Evolutionary conservation across 129 eudicot species (phyloP), one percentile per base, ranked within the genome.

Genomic region (Pulicaria dysenterica): DNA sequence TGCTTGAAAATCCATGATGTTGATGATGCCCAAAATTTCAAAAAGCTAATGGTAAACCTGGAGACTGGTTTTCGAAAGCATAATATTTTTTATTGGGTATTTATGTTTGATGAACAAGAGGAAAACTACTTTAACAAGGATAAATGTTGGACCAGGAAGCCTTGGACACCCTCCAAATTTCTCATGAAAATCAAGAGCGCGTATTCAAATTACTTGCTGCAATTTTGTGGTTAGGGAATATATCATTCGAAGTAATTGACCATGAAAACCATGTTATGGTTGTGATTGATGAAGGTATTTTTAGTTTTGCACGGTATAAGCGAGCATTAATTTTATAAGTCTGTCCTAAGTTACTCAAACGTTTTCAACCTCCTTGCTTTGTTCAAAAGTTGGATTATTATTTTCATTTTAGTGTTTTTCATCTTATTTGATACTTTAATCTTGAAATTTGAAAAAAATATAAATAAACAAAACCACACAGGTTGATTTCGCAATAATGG

Each of bases 151-250:
- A 64, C 50, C 89, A 95, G 99, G 91, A 81, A 80, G 96, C 94
- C 78, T 60, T 95, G 55, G 74, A 77, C 49, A 45, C 68, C 15
- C 74, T 91, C 58, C 74, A 53, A 73, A 81, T 95, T 58, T 54
- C 85, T 65, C 74, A 79, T 64, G 89, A 81, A 70, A 91, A 88
- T 70, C 94, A 88, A 79, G 96, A 90, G 66, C 80, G 82, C 42
- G 73, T 81, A 31, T 88, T 88, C 64, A 88, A 87, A 79, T 81
- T 91, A 88, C 85, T 95, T 54, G 88, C 99, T 67, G 96, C 97
- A 17, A 83, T 95, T 38, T 76, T 95, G 66, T 95, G 99, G 99
- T 82, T 95, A 47, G 99, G 99, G 64, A 95, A 95, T 84, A 84
- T 90, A 76, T 77, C 94, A 47, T 88, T 95, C 78, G 81, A 83